Evolutionary conservation across 345 rosid genomes (phyloP), one percentile per base, ranked within the genome.

Genomic region (Mercurialis annua): DNA sequence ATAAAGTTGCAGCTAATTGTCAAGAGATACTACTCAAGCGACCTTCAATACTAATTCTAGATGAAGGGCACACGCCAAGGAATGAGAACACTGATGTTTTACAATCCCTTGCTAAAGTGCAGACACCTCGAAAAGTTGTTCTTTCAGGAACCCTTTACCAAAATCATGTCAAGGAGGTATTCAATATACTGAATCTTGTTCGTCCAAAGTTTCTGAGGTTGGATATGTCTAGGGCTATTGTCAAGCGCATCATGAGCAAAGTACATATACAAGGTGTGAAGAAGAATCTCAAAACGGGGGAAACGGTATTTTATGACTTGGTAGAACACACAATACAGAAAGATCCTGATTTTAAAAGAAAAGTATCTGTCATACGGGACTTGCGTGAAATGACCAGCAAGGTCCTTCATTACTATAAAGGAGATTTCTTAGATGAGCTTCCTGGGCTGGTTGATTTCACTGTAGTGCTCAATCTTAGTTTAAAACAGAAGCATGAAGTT

Each of bases 61-160:
- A 93, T 58, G 98, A 93, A 58, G 97, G 94, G 47, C 97, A 89
- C 73, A 84, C 94, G 10, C 96, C 96, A 4, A 85, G 97, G 81
- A 93, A 87, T 1, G 90, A 89, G 52, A 78, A 90, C 33, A 93
- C 89, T 0, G 84, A 93, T 71, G 81, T 82, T 48, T 52, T 90
- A 33, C 89, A 81, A 46, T 85, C 97, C 8, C 89, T 93, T 18
- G 96, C 90, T n/a, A 86, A 83, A 56, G 86, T 93, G 18, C 87
- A 76, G 80, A 93, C 97, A 0, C 85, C 86, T 55, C 79, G 91
- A 23, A 93, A 90, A 73, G 97, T 93, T 18, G 97, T 90, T 3
- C 96, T 90, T 67, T 87, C 96, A 0, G 96, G 98, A 54, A 93
- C 97, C 1, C 83, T 93, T 46, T 93, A 90, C 68, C 98, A 90